Conservation (phyloP, 352 stramenopile species). For the Phytophthora idaei region DNA sequence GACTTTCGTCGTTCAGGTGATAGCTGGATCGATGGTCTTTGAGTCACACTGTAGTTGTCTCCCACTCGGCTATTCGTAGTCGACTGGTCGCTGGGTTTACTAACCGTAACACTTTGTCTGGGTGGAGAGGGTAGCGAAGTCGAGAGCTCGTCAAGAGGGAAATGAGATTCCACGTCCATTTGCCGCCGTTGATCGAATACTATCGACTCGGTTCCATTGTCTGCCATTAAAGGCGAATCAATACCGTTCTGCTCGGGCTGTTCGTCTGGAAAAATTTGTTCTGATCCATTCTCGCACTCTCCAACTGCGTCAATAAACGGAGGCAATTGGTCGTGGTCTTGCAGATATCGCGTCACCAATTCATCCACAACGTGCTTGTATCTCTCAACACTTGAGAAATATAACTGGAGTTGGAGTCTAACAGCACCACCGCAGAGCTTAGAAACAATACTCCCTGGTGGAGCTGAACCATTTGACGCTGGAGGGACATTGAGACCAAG, state of each 20-base stretch:
- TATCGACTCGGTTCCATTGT: conserved; percentile 17
- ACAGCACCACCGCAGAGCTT: conserved; percentile 50
- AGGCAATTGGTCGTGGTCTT: conserved; percentile 62
- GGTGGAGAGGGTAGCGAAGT: conserved; percentile 19
- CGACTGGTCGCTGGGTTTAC: conserved; percentile 1
- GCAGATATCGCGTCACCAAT: conserved; percentile 56
- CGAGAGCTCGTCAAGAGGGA: conserved; percentile 33
- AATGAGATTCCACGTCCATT: conserved; percentile 24
- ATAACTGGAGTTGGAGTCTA: conserved; percentile 65
- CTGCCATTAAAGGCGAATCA: conserved; percentile 9
- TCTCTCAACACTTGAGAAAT: conserved; percentile 63
- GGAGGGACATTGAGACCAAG: conserved; percentile 40
- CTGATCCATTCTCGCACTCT: conserved; percentile 18
- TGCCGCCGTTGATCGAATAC: conserved; percentile 17
- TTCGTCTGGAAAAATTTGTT: conserved; percentile 21
- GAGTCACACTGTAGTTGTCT: neutral
- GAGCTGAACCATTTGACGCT: conserved; percentile 4
- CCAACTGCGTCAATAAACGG: conserved; percentile 56
- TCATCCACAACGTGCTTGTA: conserved; percentile 68
- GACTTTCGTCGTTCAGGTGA: conserved; percentile 27
- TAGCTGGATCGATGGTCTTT: conserved; percentile 5
- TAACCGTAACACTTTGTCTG: neutral
- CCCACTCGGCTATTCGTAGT: neutral
- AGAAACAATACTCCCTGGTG: conserved; percentile 19
- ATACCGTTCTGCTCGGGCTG: conserved; percentile 41